Percentiles rank a stretch among this genome's conserved stretches.
phyloP scores from a whole-genome alignment of 2,329 filamentous ascomycete species.

The Emmonsia crescens region DNA sequence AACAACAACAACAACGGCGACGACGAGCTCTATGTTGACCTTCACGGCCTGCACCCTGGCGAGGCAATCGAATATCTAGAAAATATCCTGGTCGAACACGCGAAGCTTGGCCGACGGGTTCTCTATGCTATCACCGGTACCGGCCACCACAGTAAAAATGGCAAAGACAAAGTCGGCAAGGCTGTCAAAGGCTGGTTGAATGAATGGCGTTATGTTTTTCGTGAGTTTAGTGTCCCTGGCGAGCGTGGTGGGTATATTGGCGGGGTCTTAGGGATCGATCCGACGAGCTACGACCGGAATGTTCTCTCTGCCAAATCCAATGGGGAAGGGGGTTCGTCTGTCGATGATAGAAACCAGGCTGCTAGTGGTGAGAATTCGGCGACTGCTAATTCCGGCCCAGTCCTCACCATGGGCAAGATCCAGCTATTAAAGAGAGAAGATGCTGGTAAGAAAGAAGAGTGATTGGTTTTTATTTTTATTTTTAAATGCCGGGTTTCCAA shows the following conservation, averaged over 20 bases:
- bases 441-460: constrained; percentile 13
- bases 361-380: constrained; percentile 17
- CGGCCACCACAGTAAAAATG: constrained; percentile 95
- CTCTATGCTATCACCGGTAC: constrained; percentile 96
- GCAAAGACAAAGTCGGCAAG: constrained; percentile 97
- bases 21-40: constrained; percentile 79
- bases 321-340: constrained; percentile 16
- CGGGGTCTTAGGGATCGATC: constrained; percentile 54
- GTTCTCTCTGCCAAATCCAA: constrained; percentile 23
- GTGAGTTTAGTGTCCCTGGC: constrained; percentile 93
- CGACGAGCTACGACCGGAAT: constrained; percentile 46
- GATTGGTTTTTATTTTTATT: not conserved
- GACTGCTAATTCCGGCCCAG: constrained; percentile 18
- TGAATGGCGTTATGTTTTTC: constrained; percentile 91
- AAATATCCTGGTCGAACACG: constrained; percentile 74
- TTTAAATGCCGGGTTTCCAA: not conserved
- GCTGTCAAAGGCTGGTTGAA: constrained; percentile 83
- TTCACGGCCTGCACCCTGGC: constrained; percentile 97
- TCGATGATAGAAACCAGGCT: constrained; percentile 17
- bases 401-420: constrained; percentile 33
- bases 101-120: constrained; percentile 54
- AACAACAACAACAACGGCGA: constrained; percentile 34
- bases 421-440: constrained; percentile 37
- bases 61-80: constrained; percentile 93
- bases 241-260: constrained; percentile 69